These are phyloP conservation scores for Nicotiana undulata DNA, from an alignment of 257 asterid genomes.

Conservation along the genomic window DNA sequence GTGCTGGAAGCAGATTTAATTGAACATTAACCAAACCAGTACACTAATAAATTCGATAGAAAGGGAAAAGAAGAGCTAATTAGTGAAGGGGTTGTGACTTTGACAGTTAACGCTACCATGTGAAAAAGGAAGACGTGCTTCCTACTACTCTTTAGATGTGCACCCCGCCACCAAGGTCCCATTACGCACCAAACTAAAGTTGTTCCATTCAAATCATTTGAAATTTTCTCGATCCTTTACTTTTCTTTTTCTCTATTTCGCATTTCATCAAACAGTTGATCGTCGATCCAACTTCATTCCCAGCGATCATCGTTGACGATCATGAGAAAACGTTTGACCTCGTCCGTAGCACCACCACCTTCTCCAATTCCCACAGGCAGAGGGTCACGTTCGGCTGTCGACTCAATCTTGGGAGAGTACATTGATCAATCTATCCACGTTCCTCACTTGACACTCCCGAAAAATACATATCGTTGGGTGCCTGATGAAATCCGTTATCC, in stretches of 20 bases:
- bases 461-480: conserved; percentile 8
- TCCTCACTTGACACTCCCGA: conserved; percentile 45
- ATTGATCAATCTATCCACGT: conserved; percentile 19
- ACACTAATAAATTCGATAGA: too few species aligned
- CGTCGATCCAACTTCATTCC: not conserved
- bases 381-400: conserved; percentile 19
- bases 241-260: not conserved
- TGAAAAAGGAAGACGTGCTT: conserved; percentile 26
- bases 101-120: not conserved
- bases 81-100: too few species aligned
- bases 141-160: conserved; percentile 17
- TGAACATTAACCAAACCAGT: too few species aligned
- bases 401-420: conserved; percentile 9
- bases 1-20: not conserved
- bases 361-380: conserved; percentile 24
- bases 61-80: too few species aligned
- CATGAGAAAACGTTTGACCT: not conserved
- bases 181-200: conserved; percentile 6
- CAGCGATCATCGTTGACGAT: not conserved
- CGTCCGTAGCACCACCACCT: conserved; percentile 10
- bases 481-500: conserved; percentile 30
- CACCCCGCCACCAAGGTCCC: conserved; percentile 6
- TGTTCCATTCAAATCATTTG: not conserved
- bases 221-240: not conserved
- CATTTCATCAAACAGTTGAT: not conserved